phyloP scores from a whole-genome alignment of 768 basidiomycete genomes.

The Leccinellum rugosiceps region DNA sequence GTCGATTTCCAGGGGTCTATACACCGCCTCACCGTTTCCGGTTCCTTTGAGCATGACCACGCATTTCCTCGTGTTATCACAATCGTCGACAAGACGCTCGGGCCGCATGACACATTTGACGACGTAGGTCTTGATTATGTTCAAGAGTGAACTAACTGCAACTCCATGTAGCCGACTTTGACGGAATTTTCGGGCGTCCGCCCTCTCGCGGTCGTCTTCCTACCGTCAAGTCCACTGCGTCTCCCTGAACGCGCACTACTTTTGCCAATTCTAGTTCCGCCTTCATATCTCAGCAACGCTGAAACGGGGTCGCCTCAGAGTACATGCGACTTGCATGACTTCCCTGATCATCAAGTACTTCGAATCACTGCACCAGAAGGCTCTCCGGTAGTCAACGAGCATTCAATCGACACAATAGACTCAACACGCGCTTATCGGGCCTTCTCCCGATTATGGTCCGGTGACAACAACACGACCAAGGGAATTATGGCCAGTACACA shows the following conservation, averaged over 20 bases:
- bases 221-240: slow-evolving; percentile 46
- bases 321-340: slow-evolving; percentile 42
- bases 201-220: slow-evolving; percentile 66
- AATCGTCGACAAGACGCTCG: slow-evolving; percentile 37
- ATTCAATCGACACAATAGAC: slow-evolving; percentile 42
- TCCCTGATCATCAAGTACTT: slow-evolving; percentile 41
- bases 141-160: slow-evolving; percentile 28
- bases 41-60: slow-evolving; percentile 22
- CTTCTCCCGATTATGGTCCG: slow-evolving; percentile 43
- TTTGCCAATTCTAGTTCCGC: slow-evolving; percentile 52
- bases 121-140: slow-evolving; percentile 29
- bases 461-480: slow-evolving; percentile 33
- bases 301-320: slow-evolving; percentile 28
- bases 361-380: slow-evolving; percentile 34
- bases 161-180: slow-evolving; percentile 36
- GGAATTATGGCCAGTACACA: slow-evolving; percentile 47
- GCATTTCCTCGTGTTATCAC: slow-evolving; percentile 34
- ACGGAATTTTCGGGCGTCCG: slow-evolving; percentile 40
- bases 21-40: slow-evolving; percentile 25
- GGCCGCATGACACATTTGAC: slow-evolving; percentile 12
- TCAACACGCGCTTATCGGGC: slow-evolving; percentile 41
- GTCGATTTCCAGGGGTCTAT: slow-evolving; percentile 21
- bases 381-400: slow-evolving; percentile 45
- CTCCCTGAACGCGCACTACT: slow-evolving; percentile 45
- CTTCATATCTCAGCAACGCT: slow-evolving; percentile 26